Base-by-base conservation (phyloP, 2,329 filamentous ascomycete species). In the Xylariaceae sp. region DNA sequence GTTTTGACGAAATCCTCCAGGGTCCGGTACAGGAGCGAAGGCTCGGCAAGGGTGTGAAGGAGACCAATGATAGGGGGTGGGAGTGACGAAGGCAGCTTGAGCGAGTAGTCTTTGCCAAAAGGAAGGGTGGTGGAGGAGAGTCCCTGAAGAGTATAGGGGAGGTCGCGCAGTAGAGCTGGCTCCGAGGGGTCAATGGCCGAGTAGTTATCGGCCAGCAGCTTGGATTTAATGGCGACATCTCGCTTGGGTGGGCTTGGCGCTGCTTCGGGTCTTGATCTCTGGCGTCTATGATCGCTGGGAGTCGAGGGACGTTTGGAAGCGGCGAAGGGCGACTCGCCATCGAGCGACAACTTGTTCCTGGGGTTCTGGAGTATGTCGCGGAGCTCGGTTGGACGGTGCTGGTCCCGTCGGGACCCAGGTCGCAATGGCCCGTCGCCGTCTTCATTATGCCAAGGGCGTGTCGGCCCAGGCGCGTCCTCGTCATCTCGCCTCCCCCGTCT, bases 81-180 rank as follows among this genome's bases (percentile, higher is more conserved):
- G 5, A 98, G 68, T 1, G 80, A 85, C 0, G 77, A 51, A 0
- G 92, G 93, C 17, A 98, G 65, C 50, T 78, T 84, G 33, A 96
- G 63, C 3, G 74, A 76, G 15, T 78, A 75, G 16, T 77, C 68
- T 11, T 77, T 76, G 8, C 74, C 64, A 45, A 96, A 96, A 1
- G 80, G 73, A 24, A 96, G 65, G 43, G 89, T 86, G 1, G 83
- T 82, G 0, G 90, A 94, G 2, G 88, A 93, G 3, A 96, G 67
- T 1, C 92, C 92, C 59, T 96, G 92, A 0, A 96, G 67, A 1
- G 89, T 95, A 53, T 92, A 96, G 0, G 92, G 89, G 3, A 96
- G 67, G 53, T 96, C 90, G 45, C 83, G 74, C 15, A 89, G 62
- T 10, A 89, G 68, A 12, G 70, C 68, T 17, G 73, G 70, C 53